Evolutionary conservation across 2,329 filamentous ascomycete species (phyloP).

Genomic region (Colletotrichum sp.): DNA sequence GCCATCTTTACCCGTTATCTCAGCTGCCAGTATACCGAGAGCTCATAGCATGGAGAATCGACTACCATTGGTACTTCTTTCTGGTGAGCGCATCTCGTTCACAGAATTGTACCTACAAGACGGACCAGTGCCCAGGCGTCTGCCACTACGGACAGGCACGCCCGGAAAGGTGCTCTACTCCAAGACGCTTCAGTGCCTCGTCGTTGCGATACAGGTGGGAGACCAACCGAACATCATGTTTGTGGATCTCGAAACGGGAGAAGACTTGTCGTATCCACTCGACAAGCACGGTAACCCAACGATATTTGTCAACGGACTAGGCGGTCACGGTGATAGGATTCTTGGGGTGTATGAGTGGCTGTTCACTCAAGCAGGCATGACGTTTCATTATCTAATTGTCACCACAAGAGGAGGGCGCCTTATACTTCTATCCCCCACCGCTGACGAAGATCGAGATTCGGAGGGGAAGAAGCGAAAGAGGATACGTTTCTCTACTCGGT

Average conservation of each 20-base stretch:
- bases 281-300: conserved; percentile 45
- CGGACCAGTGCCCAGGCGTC: conserved; percentile 53
- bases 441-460: conserved; percentile 12
- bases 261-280: conserved; percentile 51
- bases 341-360: conserved; percentile 69
- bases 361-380: conserved; percentile 59
- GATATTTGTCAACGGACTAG: conserved; percentile 61
- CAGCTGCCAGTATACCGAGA: conserved; percentile 46
- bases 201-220: conserved; percentile 54
- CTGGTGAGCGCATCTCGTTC: conserved; percentile 56
- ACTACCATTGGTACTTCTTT: conserved; percentile 53
- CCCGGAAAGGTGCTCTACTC: conserved; percentile 62
- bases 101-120: conserved; percentile 53
- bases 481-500: conserved; percentile 13
- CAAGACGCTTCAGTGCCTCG: conserved; percentile 52
- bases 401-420: conserved; percentile 60
- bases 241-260: conserved; percentile 60
- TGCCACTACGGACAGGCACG: conserved; percentile 48
- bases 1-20: conserved; percentile 52
- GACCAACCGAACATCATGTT: conserved; percentile 57
- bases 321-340: conserved; percentile 62
- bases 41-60: conserved; percentile 43
- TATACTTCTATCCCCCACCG: conserved; percentile 48
- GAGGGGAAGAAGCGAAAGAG: conserved; percentile 23
- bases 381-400: conserved; percentile 68